A percentile compares a stretch with the other conserved stretches of the same genome.
Evolutionary conservation across 345 rosid species (phyloP).

Genomic region (Isatis tinctoria): DNA sequence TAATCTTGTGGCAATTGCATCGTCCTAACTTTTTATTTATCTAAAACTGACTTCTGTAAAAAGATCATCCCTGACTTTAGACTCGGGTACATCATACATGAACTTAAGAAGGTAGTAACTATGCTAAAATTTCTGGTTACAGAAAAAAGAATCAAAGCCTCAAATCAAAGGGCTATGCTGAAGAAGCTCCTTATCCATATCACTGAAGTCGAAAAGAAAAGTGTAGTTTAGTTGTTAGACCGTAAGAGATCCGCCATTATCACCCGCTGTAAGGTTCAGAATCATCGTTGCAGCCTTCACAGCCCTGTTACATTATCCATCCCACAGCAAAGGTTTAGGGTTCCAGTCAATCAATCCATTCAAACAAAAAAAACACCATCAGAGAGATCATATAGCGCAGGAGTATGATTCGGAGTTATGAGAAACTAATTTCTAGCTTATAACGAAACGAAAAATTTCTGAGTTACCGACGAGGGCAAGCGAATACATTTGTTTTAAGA

Average conservation of each 20-base stretch:
- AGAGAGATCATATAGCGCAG: neutral
- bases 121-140: constrained; percentile 2
- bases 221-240: constrained; percentile 35
- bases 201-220: neutral
- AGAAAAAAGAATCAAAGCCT: neutral
- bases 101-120: neutral
- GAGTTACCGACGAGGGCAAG: neutral
- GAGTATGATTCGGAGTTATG: neutral
- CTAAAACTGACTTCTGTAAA: neutral
- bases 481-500: neutral
- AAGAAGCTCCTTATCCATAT: neutral
- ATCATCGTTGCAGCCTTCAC: constrained; percentile 83
- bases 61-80: neutral
- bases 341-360: neutral
- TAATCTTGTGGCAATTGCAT: neutral
- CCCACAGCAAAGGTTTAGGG: neutral
- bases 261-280: constrained; percentile 77
- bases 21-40: neutral
- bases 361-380: neutral
- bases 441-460: neutral
- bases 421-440: neutral
- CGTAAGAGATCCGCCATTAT: constrained; percentile 90
- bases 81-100: neutral
- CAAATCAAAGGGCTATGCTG: neutral
- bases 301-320: constrained; percentile 48